Conservation (phyloP, 257 asterid genomes). For the Nicotiana obtusifolia region DNA sequence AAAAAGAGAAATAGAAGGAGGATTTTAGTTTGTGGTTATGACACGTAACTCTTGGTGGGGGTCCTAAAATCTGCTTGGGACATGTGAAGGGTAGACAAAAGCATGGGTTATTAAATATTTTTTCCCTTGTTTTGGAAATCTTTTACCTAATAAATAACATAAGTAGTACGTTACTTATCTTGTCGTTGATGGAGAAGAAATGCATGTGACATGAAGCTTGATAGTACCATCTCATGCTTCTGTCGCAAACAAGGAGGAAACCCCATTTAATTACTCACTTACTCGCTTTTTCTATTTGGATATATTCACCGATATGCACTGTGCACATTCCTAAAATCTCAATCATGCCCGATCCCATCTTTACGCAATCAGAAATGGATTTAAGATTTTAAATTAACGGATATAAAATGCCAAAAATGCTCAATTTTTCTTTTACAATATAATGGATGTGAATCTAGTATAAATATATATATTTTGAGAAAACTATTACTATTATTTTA, state of each 20-base stretch:
- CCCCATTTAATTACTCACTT: conserved; percentile 3
- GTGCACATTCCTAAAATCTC: not conserved
- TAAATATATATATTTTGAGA: no score
- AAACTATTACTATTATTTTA: no score
- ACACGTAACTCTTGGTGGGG: not conserved
- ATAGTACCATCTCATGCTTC: conserved; percentile 59
- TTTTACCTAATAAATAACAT: conserved; percentile 28
- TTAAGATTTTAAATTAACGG: no score
- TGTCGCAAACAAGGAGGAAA: conserved; percentile 48
- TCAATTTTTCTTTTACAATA: not conserved
- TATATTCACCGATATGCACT: not conserved
- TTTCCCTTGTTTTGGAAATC: conserved; percentile 33
- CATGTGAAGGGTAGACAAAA: conserved; percentile 53
- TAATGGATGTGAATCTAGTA: not conserved
- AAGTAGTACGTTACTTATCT: conserved; percentile 37
- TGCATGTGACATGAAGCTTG: conserved; percentile 56
- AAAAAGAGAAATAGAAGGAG: not conserved
- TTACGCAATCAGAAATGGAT: no score
- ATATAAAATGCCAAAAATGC: no score
- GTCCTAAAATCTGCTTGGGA: conserved; percentile 4
- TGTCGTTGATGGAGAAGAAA: conserved; percentile 25
- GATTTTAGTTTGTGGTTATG: not conserved
- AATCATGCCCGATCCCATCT: no score
- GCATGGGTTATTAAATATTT: conserved; percentile 30
- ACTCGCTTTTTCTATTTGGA: not conserved